phyloP scores from a whole-genome alignment of 768 basidiomycete species.

The Vararia minispora region DNA sequence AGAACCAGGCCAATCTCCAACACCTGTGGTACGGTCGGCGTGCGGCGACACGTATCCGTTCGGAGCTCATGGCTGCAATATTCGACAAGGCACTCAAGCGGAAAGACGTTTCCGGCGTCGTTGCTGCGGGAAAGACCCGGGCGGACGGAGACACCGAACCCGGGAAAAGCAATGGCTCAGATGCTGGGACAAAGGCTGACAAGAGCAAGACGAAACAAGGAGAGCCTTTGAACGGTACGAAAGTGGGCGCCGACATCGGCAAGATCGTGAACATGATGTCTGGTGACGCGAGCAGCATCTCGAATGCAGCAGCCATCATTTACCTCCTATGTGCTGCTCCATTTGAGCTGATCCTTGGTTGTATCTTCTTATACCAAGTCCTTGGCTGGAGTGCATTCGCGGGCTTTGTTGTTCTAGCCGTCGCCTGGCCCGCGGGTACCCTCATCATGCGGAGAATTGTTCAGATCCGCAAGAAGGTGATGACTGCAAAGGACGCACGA shows the following conservation, averaged over 20 bases:
- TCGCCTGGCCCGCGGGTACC: conserved; percentile 62
- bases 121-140: conserved; percentile 39
- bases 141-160: too few relatives aligned
- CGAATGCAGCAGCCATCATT: too few relatives aligned
- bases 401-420: conserved; percentile 51
- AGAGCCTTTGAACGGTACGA: too few relatives aligned
- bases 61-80: conserved; percentile 71
- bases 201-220: too few relatives aligned
- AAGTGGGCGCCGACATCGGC: conserved; percentile 78
- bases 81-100: conserved; percentile 81
- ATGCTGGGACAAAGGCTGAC: conserved; percentile 26
- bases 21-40: conserved; percentile 73
- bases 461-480: conserved; percentile 42
- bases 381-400: conserved; percentile 60
- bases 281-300: conserved; percentile 49
- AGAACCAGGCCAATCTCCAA: conserved; percentile 58
- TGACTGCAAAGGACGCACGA: conserved; percentile 58
- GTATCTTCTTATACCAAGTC: conserved; percentile 61
- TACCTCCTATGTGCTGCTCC: conserved; percentile 45
- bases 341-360: conserved; percentile 63
- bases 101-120: conserved; percentile 68
- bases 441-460: conserved; percentile 46
- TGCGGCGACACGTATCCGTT: conserved; percentile 54
- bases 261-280: conserved; percentile 87
- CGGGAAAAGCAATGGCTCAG: too few relatives aligned